These are phyloP conservation scores for Podospora sp. DNA, from an alignment of 495 filamentous ascomycete genomes.

Conservation along the genomic window DNA sequence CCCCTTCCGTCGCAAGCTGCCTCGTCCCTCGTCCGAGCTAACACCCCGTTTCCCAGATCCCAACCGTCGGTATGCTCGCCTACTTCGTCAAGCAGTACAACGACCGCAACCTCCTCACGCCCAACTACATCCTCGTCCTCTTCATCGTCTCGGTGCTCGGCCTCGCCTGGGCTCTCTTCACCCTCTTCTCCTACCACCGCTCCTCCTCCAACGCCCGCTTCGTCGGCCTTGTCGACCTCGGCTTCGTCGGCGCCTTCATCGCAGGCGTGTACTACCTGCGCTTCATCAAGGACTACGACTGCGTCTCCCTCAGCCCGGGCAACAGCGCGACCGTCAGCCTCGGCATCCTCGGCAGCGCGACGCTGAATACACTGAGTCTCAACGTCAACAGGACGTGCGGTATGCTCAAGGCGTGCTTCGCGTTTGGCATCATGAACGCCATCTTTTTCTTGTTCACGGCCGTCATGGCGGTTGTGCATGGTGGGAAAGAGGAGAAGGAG, in stretches of 20 bases:
- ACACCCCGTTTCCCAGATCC: slow-evolving; percentile 55
- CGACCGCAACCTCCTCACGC: slow-evolving; percentile 70
- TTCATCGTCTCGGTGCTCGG: slow-evolving; percentile 88
- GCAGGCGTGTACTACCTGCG: slow-evolving; percentile 76
- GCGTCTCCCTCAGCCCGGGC: slow-evolving; percentile 55
- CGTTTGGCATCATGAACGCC: slow-evolving; percentile 83
- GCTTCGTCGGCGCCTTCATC: slow-evolving; percentile 82
- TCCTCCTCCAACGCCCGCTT: slow-evolving; percentile 71
- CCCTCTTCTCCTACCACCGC: slow-evolving; percentile 77
- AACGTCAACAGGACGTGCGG: slow-evolving; percentile 73
- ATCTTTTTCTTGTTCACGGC: slow-evolving; percentile 80
- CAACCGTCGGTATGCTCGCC: slow-evolving; percentile 84
- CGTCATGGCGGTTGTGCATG: slow-evolving; percentile 62
- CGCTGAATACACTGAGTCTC: slow-evolving; percentile 47
- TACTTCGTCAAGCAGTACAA: slow-evolving; percentile 81
- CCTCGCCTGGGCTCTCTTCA: slow-evolving; percentile 77
- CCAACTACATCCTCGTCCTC: slow-evolving; percentile 78
- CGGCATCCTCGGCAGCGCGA: slow-evolving; percentile 59
- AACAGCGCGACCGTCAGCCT: slow-evolving; percentile 57
- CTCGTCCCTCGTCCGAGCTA: slow-evolving; percentile 20
- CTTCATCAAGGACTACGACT: slow-evolving; percentile 67
- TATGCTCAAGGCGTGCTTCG: slow-evolving; percentile 87
- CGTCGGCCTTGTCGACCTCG: slow-evolving; percentile 76
- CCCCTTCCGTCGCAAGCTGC: neutral
- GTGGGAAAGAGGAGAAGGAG: slow-evolving; percentile 32